Evolutionary conservation across 495 filamentous ascomycete species (phyloP).

Genomic region (Pyrenula massariospora): DNA sequence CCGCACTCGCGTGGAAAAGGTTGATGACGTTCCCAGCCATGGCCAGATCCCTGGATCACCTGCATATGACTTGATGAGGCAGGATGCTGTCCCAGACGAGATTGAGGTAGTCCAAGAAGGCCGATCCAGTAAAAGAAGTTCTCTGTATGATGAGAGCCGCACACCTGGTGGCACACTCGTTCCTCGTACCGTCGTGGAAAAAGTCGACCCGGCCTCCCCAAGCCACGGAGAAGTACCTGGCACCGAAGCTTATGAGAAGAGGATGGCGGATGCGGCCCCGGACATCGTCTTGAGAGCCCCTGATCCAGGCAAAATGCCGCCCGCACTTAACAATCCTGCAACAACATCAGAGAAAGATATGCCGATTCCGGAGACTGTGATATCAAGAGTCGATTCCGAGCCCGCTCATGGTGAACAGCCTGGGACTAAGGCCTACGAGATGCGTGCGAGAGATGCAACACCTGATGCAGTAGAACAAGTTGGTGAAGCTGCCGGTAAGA

Average conservation of each 20-base stretch:
- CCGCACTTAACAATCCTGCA: conserved; percentile 9
- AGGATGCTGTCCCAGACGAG: conserved; percentile 57
- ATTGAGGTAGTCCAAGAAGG: conserved; percentile 50
- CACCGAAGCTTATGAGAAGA: conserved; percentile 61
- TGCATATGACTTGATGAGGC: conserved; percentile 42
- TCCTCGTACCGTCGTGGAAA: conserved; percentile 75
- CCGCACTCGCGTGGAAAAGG: conserved; percentile 48
- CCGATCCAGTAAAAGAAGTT: conserved; percentile 31
- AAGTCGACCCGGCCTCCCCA: conserved; percentile 51
- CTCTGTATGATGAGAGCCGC: conserved; percentile 18
- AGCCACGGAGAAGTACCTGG: conserved; percentile 84
- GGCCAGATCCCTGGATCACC: conserved; percentile 52
- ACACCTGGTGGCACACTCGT: conserved; percentile 51
- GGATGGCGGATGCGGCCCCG: conserved; percentile 73
- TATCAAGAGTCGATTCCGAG: conserved; percentile 29
- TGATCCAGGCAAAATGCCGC: conserved; percentile 12
- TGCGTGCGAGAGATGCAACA: conserved; percentile 31
- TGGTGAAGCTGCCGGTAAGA: conserved; percentile 36
- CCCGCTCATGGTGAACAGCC: conserved; percentile 22
- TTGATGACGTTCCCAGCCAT: conserved; percentile 43
- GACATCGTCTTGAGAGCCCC: conserved; percentile 45
- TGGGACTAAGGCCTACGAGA: conserved; percentile 26
- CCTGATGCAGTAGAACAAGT: conserved; percentile 37
- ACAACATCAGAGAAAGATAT: conserved; percentile 6
- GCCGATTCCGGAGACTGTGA: conserved; percentile 31